These are phyloP conservation scores for Metschnikowia bowlesiae DNA, from an alignment of 805 yeast genomes.

Conservation along the genomic window DNA sequence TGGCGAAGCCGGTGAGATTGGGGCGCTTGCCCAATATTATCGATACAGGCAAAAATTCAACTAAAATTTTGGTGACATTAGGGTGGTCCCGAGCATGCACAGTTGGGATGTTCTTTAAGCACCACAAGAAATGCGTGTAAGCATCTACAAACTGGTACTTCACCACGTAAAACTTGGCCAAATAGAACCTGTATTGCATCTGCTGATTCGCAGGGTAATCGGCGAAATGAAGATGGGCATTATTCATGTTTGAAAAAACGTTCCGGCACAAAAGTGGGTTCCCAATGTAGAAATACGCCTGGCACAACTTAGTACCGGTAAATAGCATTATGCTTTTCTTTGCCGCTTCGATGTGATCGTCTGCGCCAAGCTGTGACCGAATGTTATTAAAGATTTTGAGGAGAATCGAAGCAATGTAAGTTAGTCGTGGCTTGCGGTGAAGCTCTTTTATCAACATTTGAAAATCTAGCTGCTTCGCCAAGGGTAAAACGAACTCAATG, in stretches of 20 bases:
- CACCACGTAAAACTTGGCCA: slow-evolving; percentile 51
- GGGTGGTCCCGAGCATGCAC: slow-evolving; percentile 18
- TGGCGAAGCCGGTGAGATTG: slow-evolving; percentile 15
- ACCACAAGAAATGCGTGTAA: slow-evolving; percentile 51
- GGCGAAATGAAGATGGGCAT: slow-evolving; percentile 40
- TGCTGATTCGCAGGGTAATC: slow-evolving; percentile 43
- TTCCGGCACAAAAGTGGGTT: slow-evolving; percentile 58
- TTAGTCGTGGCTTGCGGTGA: slow-evolving; percentile 40
- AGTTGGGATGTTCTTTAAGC: slow-evolving; percentile 39
- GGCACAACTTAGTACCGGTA: slow-evolving; percentile 52
- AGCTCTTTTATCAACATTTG: slow-evolving; percentile 41
- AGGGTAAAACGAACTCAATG: slow-evolving; percentile 39
- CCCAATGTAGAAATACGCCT: slow-evolving; percentile 50
- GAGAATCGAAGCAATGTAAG: slow-evolving; percentile 50
- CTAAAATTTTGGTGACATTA: slow-evolving; percentile 42
- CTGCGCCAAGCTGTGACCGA: slow-evolving; percentile 42
- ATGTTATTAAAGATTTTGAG: slow-evolving; percentile 59
- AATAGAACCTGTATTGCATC: slow-evolving; percentile 48
- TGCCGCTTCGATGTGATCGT: slow-evolving; percentile 31
- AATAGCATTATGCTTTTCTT: slow-evolving; percentile 50
- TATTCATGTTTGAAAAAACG: slow-evolving; percentile 57
- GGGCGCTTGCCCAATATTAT: slow-evolving; percentile 55
- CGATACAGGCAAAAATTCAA: slow-evolving; percentile 49
- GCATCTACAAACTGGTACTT: slow-evolving; percentile 48
- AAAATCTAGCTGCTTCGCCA: slow-evolving; percentile 37